Evolutionary conservation across 2,329 filamentous ascomycete genomes (phyloP), one percentile per base, ranked within the genome.

Genomic region (Fusarium sp.): DNA sequence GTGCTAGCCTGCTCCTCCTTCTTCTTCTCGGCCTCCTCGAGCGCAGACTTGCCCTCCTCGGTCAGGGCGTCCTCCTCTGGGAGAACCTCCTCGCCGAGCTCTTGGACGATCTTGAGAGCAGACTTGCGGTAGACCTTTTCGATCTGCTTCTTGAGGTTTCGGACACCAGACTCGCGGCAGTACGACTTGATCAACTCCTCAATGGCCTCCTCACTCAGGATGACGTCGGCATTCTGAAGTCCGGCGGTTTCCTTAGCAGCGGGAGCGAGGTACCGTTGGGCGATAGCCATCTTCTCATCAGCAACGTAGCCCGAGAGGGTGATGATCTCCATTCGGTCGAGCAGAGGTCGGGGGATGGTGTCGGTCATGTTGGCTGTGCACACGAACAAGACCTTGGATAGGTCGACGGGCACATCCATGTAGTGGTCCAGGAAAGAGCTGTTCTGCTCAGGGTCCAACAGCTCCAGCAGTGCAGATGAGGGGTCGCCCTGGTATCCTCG

Each of bases 341-440:
- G 89, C 0, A 99, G 88, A 4, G 97, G 97, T 47, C 95, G 91
- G 18, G 97, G 97, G 71, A 99, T 99, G 0, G 97, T 99, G 79
- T 99, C 97, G 0, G 95, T 98, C 93, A 98, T 97, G 83, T 99
- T 99, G 69, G 97, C 97, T 16, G 97, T 99, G 88, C 97, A 99
- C 47, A 99, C 97, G 81, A 99, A 99, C 25, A 99, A 89, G 3
- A 99, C 97, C 85, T 98, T 98, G 60, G 95, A 98, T 60, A 99
- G 88, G 81, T 99, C 97, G 7, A 99, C 96, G 0, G 97, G 97
- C 1, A 99, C 95, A 82, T 99, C 97, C 90, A 99, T 95, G 85
- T 99, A 99, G 83, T 99, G 97, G 78, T 99, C 97, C 73, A 99
- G 84, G 89, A 99, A 99, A 27, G 95, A 98, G 81, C 88, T 95